Evolutionary conservation across 441 rosid genomes (phyloP), one percentile per base, ranked within the genome.

Genomic region (Francoa sonchifolia): DNA sequence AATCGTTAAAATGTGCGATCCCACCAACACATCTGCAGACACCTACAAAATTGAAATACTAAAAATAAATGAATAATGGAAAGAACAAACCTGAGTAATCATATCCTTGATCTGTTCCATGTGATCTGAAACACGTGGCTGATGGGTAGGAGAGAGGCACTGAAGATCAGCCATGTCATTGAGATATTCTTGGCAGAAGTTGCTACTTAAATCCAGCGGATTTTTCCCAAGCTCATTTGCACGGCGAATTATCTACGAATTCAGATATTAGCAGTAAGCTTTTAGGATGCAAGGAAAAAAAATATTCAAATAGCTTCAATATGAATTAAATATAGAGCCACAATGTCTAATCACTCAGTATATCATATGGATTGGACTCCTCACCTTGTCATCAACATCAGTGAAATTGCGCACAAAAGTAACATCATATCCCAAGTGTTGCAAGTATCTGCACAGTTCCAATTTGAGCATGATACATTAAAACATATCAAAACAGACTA

Each of bases 71-170:
- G 35, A 11, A 37, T 11, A 12, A 19, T 25, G 12, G 3, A n/a
- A 56, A 22, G 26, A 29, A 53, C 25, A 44, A 39, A 83, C 94
- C 88, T 58, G 71, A 1, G 57, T 39, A 41, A 89, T 82, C 93
- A 85, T 72, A 53, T 72, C 61, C 30, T 67, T 69, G 18, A 90
- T 90, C 54, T 90, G 69, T 21, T 66, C 78, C 69, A 86, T 80
- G 66, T 90, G 93, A 2, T 65, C 64, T 19, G 90, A 72, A 8
- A 90, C 99, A 6, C 76, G 67, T 9, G 99, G 99, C 72, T 90
- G 76, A 47, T 67, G 68, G 8, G 90, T 77, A 10, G 96, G 99
- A 53, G 23, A 54, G 2, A 86, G 87, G 69, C 96, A 86, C 62
- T 69, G 95, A 36, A 90, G 71, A 43, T 60, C 59, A 46, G 29